These are phyloP conservation scores for Multifurca ochricompacta DNA, from an alignment of 768 basidiomycete species.

Conservation along the genomic window DNA sequence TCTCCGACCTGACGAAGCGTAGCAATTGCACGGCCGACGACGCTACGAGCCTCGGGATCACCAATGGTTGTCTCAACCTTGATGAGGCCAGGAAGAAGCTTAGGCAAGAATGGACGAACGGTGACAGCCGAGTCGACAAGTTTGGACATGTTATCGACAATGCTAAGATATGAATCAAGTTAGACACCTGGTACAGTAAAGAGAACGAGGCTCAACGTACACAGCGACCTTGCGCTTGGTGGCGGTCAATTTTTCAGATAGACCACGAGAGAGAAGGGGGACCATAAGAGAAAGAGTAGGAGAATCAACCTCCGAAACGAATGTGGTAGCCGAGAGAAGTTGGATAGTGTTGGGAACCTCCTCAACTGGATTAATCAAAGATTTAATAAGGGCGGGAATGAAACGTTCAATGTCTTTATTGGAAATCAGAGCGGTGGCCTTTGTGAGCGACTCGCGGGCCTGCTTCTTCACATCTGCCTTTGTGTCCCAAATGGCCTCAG, in stretches of 20 bases:
- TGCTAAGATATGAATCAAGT: conserved; percentile 40
- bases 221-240: conserved; percentile 98
- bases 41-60: conserved; percentile 95
- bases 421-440: conserved; percentile 88
- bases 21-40: conserved; percentile 84
- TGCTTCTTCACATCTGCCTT: conserved; percentile 99
- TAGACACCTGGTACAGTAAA: conserved; percentile 11
- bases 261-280: conserved; percentile 88
- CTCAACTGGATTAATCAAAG: conserved; percentile 98
- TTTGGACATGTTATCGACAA: conserved; percentile 98
- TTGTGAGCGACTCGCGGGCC: conserved; percentile 88
- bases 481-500: conserved; percentile 98
- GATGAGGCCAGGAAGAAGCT: conserved; percentile 89
- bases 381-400: conserved; percentile 96
- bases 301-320: conserved; percentile 99
- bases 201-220: conserved; percentile 38
- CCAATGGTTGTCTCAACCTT: conserved; percentile 93
- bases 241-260: conserved; percentile 88
- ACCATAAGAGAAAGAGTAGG: conserved; percentile 97
- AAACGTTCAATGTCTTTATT: conserved; percentile 98
- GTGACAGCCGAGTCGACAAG: conserved; percentile 92
- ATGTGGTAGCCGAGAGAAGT: conserved; percentile 96
- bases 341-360: conserved; percentile 94
- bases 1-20: conserved; percentile 95
- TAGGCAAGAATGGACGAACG: conserved; percentile 94